Conservation (phyloP, 148 eudicot genomes). For the Limonium bicolor region DNA sequence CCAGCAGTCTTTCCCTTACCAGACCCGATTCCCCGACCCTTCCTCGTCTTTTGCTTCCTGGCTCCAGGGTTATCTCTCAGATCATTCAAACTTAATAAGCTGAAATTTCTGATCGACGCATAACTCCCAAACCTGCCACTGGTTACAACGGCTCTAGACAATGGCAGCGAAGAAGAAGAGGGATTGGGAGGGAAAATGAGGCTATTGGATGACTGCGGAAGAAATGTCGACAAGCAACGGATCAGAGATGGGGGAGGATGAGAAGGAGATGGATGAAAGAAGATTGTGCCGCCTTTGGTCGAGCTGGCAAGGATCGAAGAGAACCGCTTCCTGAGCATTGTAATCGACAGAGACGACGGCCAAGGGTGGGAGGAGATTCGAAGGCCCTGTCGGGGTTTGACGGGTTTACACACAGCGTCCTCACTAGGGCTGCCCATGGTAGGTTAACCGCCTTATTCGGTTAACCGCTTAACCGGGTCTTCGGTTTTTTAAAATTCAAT, state of each 20-base stretch:
- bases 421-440: no score
- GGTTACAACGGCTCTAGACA: neutral
- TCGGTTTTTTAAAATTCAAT: no score
- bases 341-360: no score
- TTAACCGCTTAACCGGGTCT: no score
- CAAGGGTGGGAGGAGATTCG: no score
- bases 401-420: no score
- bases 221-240: no score
- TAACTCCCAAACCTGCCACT: neutral
- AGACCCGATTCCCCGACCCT: conserved; percentile 94
- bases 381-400: no score
- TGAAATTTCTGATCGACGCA: conserved; percentile 6
- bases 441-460: no score
- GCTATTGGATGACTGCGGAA: no score
- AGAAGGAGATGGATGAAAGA: neutral
- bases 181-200: neutral
- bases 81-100: conserved; percentile 55
- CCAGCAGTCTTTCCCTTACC: conserved; percentile 96
- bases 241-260: neutral
- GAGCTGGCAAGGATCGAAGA: neutral
- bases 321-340: neutral
- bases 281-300: no score
- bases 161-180: neutral
- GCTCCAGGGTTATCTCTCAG: conserved; percentile 76
- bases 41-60: conserved; percentile 74